A percentile compares a stretch with the other conserved stretches of the same genome.
Evolutionary conservation across 2,329 filamentous ascomycete species (phyloP).

Genomic region (Phialocephala sp.): DNA sequence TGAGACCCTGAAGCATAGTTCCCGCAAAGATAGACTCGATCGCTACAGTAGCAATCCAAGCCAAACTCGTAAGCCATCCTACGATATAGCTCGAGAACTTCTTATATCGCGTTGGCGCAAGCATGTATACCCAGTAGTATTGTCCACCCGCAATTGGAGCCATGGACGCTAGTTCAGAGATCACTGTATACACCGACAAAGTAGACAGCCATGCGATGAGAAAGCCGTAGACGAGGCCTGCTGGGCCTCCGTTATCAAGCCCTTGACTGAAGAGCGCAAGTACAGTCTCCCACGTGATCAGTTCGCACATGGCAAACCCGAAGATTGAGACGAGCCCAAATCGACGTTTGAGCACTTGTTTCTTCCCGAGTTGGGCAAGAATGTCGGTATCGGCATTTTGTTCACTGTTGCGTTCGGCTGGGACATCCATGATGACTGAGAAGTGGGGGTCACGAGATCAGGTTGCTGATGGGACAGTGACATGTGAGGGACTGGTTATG

Average conservation of each 20-base stretch:
- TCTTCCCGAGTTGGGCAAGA: constrained; percentile 28
- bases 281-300: constrained; percentile 60
- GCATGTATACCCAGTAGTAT: constrained; percentile 64
- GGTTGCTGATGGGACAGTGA: not conserved
- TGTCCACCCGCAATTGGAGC: constrained; percentile 54
- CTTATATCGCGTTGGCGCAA: constrained; percentile 54
- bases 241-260: constrained; percentile 55
- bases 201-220: constrained; percentile 54
- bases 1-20: constrained; percentile 53
- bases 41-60: constrained; percentile 78
- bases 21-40: constrained; percentile 59
- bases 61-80: constrained; percentile 64
- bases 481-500: not conserved
- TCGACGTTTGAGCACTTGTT: constrained; percentile 45
- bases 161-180: constrained; percentile 52
- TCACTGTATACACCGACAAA: constrained; percentile 49
- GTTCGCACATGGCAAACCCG: constrained; percentile 57
- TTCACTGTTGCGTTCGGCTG: constrained; percentile 17
- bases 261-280: constrained; percentile 36
- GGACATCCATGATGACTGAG: not conserved
- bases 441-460: not conserved
- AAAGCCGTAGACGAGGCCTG: constrained; percentile 59
- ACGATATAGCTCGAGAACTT: constrained; percentile 61
- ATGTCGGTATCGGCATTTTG: constrained; percentile 21
- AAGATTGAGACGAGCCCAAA: constrained; percentile 57